Conservation (phyloP, 1,139 yeast species). For the Suhomyces choctaworum region DNA sequence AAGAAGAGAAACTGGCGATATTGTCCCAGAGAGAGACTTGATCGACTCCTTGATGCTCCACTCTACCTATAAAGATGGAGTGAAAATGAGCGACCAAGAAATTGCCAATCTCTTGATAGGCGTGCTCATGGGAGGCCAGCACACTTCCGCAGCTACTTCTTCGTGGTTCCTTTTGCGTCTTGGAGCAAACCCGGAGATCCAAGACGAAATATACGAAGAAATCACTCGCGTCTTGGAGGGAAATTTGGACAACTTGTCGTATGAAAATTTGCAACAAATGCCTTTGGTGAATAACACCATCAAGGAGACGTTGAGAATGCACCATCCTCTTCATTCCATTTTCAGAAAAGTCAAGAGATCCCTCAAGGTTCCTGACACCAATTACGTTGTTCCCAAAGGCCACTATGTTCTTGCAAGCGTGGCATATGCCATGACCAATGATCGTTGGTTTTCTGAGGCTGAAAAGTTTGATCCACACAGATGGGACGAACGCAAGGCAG, state of each 20-base stretch:
- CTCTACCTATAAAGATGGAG: constrained; percentile 89
- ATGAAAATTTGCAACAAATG: constrained; percentile 80
- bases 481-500: constrained; percentile 56
- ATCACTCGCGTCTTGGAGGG: constrained; percentile 62
- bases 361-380: constrained; percentile 74
- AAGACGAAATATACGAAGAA: constrained; percentile 75
- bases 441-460: constrained; percentile 76
- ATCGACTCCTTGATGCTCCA: constrained; percentile 81
- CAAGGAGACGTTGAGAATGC: constrained; percentile 92
- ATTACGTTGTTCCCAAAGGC: constrained; percentile 80
- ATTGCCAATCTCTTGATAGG: constrained; percentile 93
- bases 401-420: constrained; percentile 91
- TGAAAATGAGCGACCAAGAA: constrained; percentile 89
- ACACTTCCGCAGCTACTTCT: constrained; percentile 93
- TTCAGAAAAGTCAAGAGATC: constrained; percentile 86
- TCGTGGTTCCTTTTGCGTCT: constrained; percentile 91
- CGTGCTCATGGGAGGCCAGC: constrained; percentile 98
- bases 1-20: constrained; percentile 72
- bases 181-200: constrained; percentile 80
- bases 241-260: constrained; percentile 55
- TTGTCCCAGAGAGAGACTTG: constrained; percentile 75
- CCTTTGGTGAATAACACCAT: constrained; percentile 76
- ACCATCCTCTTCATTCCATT: constrained; percentile 93
- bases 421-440: constrained; percentile 81
- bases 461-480: constrained; percentile 75